Base-by-base conservation (phyloP, 1,139 yeast genomes). In the Kodamaea ohmeri region DNA sequence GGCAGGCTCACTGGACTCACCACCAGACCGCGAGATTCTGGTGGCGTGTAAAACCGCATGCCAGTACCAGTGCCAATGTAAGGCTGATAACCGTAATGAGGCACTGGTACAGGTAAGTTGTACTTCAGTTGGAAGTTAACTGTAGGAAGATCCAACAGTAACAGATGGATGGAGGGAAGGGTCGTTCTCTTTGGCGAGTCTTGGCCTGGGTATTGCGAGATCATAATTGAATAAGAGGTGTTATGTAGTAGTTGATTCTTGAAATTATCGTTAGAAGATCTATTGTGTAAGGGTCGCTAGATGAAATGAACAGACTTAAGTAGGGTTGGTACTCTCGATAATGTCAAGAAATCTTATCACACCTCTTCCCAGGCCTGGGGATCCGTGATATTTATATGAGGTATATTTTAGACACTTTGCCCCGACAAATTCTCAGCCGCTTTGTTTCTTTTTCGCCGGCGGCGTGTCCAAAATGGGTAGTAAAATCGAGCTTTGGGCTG, bases 141-240 rank as follows among this genome's bases (percentile, higher is more conserved):
- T 15, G 41, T 40, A 6, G 61, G 61, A 37, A 59, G 46, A 30
- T 58, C 62, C 51, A 61, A 55, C 44, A 49, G 55, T 39, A 61
- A 55, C 22, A 60, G 51, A 35, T 57, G 61, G 35, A 63, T 60
- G 34, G 63, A 55, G 8, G 68, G 68, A 16, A 40, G 27, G 15
- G 43, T 40, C 2, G 43, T 40, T 22, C 43, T 37, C 30, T 40
- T 37, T 12, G 42, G 39, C 11, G 37, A 34, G 17, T 33, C 29
- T 24, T 24, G 35, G 17, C 30, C 29, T 4, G 35, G 35, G 30
- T 33, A 25, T 33, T 36, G 38, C 22, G 38, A 36, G 21, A 36
- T 36, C 38, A 36, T 36, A 17, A 5, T 35, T 19, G 9, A 25
- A n/a, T n/a, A n/a, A n/a, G n/a, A n/a, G n/a, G n/a, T n/a, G n/a